Base-by-base conservation (phyloP, 2,329 filamentous ascomycete species). In the Hymenoscyphus salicellus region DNA sequence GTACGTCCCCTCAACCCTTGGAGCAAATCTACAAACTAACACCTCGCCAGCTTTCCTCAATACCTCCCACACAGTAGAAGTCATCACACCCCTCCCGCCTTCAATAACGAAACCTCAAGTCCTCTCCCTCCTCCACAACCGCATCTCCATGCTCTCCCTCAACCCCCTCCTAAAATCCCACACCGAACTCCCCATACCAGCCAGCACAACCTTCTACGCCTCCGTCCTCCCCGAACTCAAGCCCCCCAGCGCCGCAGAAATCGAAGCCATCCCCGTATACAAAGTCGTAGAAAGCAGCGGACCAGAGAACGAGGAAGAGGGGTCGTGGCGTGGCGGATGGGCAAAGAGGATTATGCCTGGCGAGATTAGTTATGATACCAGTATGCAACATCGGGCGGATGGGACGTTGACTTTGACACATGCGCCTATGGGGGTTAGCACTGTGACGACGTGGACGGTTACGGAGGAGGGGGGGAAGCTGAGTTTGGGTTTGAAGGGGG, bases 401-500 rank as follows among this genome's bases (percentile, higher is more conserved):
- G 72, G 72, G 10, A 60, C 72, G 65, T n/a, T 72, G 5, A 63
- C 62, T 46, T 66, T 75, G n/a, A 74, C 72, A 5, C 72, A 73
- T 67, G 73, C 73, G 38, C 71, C 72, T 1, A 72, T 75, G 72
- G 72, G 72, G 0, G 71, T 75, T 1, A 62, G 71, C 60, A 87
- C 82, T 26, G 81, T 96, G 5, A 87, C 85, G 55, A 91, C 91
- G 5, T 86, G 84, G 43, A 77, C 89, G 43, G 86, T 88, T 0
- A 89, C 94, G 75, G 82, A 88, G 72, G 88, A 86, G 5, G 91
- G 90, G 0, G 88, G 86, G 5, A 91, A 91, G 0, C 79, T 95
- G 20, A 94, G 93, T 73, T 79, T 96, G 58, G 84, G 89, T 20
- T 91, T 96, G 79, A 91, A 93, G 69, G 88, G 93, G 58, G 87